Evolutionary conservation across 106 monocot species (phyloP).

Genomic region (Chionographis japonica): DNA sequence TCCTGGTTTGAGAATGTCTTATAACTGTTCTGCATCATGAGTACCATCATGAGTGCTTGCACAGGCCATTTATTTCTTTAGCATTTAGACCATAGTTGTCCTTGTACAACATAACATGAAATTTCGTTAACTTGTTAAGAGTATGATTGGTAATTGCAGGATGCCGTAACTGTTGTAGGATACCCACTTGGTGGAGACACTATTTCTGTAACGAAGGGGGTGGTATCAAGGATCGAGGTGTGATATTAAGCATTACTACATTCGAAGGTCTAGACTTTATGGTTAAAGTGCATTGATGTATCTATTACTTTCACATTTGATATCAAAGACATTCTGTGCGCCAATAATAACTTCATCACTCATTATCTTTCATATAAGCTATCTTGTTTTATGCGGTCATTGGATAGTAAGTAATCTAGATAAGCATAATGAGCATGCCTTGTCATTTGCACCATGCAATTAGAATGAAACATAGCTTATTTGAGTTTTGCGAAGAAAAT

Average conservation of each 20-base stretch:
- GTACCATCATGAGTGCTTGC: no score
- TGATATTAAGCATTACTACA: conserved; percentile 9
- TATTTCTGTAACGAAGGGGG: conserved; percentile 97
- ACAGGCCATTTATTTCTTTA: no score
- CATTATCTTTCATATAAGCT: no score
- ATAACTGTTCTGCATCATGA: no score
- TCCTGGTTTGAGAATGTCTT: no score
- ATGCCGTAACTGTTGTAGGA: conserved; percentile 94
- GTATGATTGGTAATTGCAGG: conserved; percentile 38
- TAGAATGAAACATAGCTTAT: no score
- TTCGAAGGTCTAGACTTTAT: background rate
- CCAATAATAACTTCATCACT: no score
- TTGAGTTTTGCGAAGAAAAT: no score
- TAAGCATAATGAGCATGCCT: no score
- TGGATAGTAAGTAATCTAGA: no score
- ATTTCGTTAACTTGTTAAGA: background rate
- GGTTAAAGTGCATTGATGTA: background rate
- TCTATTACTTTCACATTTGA: background rate
- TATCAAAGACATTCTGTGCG: background rate
- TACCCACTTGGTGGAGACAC: conserved; percentile 97
- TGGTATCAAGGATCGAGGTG: conserved; percentile 97
- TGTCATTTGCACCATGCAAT: no score
- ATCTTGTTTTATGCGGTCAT: no score
- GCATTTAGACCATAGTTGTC: background rate
- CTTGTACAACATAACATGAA: background rate